Conservation (phyloP, 176 grass and related monocot genomes). For the Lolium perenne region DNA sequence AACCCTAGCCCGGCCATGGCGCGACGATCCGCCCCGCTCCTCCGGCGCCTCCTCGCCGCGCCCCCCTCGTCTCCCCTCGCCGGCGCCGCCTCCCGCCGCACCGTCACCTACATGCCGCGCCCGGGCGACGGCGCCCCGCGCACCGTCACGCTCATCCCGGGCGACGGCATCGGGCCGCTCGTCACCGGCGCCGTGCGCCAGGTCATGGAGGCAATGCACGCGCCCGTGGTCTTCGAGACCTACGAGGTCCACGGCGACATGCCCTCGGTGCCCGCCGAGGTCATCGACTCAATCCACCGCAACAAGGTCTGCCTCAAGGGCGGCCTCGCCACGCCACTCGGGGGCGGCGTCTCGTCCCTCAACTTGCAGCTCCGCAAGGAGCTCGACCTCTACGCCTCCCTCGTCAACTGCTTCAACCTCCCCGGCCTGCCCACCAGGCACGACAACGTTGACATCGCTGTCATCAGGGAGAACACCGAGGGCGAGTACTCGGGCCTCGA, state of each 20-base stretch:
- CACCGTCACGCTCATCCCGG: conserved; percentile 78
- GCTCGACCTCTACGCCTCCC: conserved; percentile 95
- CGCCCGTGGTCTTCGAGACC: conserved; percentile 78
- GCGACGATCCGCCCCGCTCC: conserved; percentile 70
- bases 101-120: conserved; percentile 96
- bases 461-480: conserved; percentile 99
- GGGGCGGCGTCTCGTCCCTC: conserved; percentile 90
- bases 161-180: conserved; percentile 93
- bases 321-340: conserved; percentile 79
- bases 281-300: conserved; percentile 80
- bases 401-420: conserved; percentile 95
- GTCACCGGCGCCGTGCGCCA: conserved; percentile 83
- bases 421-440: conserved; percentile 87
- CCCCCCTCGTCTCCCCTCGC: conserved; percentile 31
- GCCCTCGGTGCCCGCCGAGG: conserved; percentile 68
- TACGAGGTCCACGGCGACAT: conserved; percentile 90
- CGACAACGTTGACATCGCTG: conserved; percentile 95
- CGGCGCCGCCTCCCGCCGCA: conserved; percentile 46
- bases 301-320: conserved; percentile 99
- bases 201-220: conserved; percentile 99
- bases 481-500: conserved; percentile 95
- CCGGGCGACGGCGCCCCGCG: conserved; percentile 88
- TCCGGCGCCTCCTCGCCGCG: conserved; percentile 56
- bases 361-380: conserved; percentile 93
- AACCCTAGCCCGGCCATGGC: conserved; percentile 80